phyloP scores from a whole-genome alignment of 495 filamentous ascomycete genomes.

The Neurospora sp. region DNA sequence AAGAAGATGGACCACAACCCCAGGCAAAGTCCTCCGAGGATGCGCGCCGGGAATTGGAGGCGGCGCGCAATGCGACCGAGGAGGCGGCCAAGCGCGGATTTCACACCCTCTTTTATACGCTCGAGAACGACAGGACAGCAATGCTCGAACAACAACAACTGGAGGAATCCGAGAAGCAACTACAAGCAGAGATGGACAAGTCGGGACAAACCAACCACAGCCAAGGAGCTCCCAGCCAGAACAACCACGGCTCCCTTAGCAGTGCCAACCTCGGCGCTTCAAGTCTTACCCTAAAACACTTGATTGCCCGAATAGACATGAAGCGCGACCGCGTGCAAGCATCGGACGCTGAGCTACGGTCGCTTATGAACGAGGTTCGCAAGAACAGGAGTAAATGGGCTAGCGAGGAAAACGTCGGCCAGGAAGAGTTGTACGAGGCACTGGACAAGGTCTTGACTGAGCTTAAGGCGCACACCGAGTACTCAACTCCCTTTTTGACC shows the following conservation, averaged over 20 bases:
- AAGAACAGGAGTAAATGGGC: constrained; percentile 99
- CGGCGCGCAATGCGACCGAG: constrained; percentile 87
- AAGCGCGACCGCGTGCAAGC: constrained; percentile 79
- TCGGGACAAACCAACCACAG: constrained; percentile 37
- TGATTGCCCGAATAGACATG: constrained; percentile 89
- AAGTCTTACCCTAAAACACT: constrained; percentile 91
- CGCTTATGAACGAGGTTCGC: constrained; percentile 88
- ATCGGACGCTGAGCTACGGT: constrained; percentile 84
- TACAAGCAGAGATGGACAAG: constrained; percentile 87
- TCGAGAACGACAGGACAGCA: constrained; percentile 88
- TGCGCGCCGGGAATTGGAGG: constrained; percentile 83
- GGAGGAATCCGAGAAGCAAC: constrained; percentile 90
- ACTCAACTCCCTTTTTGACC: constrained; percentile 85
- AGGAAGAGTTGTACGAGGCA: constrained; percentile 96
- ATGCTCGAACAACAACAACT: constrained; percentile 97
- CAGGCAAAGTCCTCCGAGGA: constrained; percentile 67
- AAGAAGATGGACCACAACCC: constrained; percentile 31
- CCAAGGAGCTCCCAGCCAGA: constrained; percentile 35
- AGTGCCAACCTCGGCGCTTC: constrained; percentile 92
- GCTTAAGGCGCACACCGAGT: constrained; percentile 92
- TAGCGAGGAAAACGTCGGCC: constrained; percentile 89
- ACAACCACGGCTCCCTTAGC: constrained; percentile 73
- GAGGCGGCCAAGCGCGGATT: constrained; percentile 83
- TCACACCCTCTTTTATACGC: constrained; percentile 83
- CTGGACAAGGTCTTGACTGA: constrained; percentile 92